Evolutionary conservation across 179 eudicot species (phyloP), one percentile per base, ranked within the genome.

Genomic region (Silene coronaria): DNA sequence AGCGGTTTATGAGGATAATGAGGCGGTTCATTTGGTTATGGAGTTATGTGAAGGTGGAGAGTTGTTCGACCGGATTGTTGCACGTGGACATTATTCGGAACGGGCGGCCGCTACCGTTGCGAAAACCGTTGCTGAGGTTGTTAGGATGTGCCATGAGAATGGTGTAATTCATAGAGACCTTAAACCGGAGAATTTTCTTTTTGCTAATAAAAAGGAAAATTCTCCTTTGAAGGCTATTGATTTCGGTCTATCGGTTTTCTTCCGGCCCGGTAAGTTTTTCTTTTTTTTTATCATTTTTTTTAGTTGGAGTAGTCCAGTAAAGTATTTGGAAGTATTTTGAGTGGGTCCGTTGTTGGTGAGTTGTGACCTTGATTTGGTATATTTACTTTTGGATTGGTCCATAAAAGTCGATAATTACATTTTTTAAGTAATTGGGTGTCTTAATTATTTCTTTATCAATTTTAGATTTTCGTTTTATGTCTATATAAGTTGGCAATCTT

Each of bases 151-250:
- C 36, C 96, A 93, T 74, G 89, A 87, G 62, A 86, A 89, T 79
- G 98, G 96, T 9, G 96, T 91, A 14, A 89, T 93, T 76, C 97
- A 90, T 79, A 73, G 96, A 61, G 98, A 93, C 62, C 83, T 91
- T 82, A 93, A 93, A 78, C 97, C 97, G 10, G 98, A 91, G 89
- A 93, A 93, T 78, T 93, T 93, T 77, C 84, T 93, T 82, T 90
- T 89, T 76, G 93, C 93, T 62, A 88, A 90, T 82, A 90, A 90
- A 85, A 93, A 89, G 73, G 98, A 91, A 82, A 81, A 86, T 87
- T 87, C 92, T 48, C 81, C 89, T 21, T 83, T 93, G 22, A 88
- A 91, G 71, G 98, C 90, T 34, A 90, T 93, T 77, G 96, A 91
- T 87, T 93, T 93, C 64, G 97, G 98, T 7, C 85, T 93, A 61